Base-by-base conservation (phyloP, 2,329 filamentous ascomycete genomes). In the Fusarium robinianum region DNA sequence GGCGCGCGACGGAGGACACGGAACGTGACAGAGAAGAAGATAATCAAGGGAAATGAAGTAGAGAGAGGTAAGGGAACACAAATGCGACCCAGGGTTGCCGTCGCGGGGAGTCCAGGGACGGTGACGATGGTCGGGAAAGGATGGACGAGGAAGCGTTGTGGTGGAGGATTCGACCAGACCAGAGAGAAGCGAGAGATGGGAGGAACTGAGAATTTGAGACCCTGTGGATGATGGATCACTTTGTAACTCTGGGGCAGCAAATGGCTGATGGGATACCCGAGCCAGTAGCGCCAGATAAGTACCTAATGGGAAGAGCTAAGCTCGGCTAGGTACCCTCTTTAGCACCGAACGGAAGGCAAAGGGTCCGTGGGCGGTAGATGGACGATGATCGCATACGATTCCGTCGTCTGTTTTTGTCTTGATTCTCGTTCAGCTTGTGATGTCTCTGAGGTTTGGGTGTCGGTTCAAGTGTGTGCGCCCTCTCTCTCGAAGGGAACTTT, bases 121-220 rank as follows among this genome's bases (percentile, higher is more conserved):
- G n/a, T n/a, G n/a, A n/a, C n/a, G n/a, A n/a, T n/a, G n/a, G n/a
- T n/a, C n/a, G n/a, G n/a, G n/a, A n/a, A n/a, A n/a, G n/a, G n/a
- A n/a, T n/a, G n/a, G n/a, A 9, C 14, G 21, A 21, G 23, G 26
- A 18, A 27, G 27, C 17, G 27, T 33, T 50, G 32, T 36, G 29
- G 36, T 46, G 46, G 54, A 55, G 29, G 47, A 49, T 49, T 46
- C 48, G 51, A 32, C 44, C 40, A 44, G 35, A 31, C 14, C 15
- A 8, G 26, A 55, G 37, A 33, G 40, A 53, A 47, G 33, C n/a
- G n/a, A n/a, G 42, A 52, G 42, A 45, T 55, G 39, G 51, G 47
- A 55, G 45, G 43, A 47, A 46, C 40, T 43, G 53, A 55, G 30
- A 49, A 46, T 48, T 53, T 30, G 55, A 33, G 33, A 60, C 57